Conservation (phyloP, 1,139 yeast genomes). For the Geotrichum klebahnii region DNA sequence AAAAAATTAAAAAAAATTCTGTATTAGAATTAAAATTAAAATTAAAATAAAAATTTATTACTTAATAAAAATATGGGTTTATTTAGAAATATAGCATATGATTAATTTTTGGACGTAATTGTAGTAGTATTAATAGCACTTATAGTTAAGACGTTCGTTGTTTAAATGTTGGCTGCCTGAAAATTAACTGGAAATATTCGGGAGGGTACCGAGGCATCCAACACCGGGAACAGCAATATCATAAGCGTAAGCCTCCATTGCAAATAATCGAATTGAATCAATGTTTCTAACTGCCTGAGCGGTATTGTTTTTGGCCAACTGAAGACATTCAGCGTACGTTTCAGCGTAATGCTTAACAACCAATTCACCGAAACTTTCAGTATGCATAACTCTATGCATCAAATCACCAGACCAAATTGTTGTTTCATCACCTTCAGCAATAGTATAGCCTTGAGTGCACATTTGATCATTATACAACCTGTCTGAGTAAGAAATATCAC, state of each 20-base stretch:
- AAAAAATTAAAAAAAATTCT: too few species aligned
- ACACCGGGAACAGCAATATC: conserved; percentile 21
- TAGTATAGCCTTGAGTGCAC: conserved; percentile 32
- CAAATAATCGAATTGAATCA: conserved; percentile 30
- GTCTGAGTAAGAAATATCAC: conserved; percentile 30
- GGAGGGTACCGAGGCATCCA: conserved; percentile 15
- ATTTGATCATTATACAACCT: conserved; percentile 29
- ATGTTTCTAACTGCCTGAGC: conserved; percentile 34
- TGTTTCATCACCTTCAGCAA: conserved; percentile 28
- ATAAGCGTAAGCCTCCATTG: conserved; percentile 33
- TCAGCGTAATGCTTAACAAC: conserved; percentile 34
- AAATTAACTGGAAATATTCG: not conserved
- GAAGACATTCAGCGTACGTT: conserved; percentile 32
- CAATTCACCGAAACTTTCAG: conserved; percentile 29
- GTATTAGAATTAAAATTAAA: too few species aligned
- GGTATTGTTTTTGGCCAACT: conserved; percentile 30
- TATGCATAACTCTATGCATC: conserved; percentile 34
- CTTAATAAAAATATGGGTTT: too few species aligned
- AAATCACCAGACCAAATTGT: conserved; percentile 28
- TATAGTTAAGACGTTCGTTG: not conserved
- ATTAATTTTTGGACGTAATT: too few species aligned
- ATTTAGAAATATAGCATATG: too few species aligned
- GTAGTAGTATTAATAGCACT: too few species aligned
- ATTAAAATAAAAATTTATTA: too few species aligned
- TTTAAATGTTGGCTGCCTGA: not conserved